Conservation (phyloP, 73 alveolate species). For the Paramecium octaurelia region DNA sequence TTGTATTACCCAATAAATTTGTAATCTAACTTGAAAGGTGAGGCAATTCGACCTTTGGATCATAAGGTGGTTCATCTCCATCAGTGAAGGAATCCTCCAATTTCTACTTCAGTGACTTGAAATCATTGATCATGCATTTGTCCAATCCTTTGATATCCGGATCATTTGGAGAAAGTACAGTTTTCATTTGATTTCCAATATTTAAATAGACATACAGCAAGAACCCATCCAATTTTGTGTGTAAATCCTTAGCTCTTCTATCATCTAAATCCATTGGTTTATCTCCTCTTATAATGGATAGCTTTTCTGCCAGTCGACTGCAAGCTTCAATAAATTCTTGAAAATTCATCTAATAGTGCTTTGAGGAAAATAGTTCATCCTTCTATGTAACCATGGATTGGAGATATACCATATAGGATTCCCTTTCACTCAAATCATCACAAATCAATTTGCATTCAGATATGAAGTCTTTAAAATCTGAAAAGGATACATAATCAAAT, state of each 20-base stretch:
- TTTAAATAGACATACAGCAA: not conserved
- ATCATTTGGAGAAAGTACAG: not conserved
- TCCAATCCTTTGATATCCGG: not conserved
- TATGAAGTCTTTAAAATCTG: not conserved
- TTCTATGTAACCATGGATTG: not conserved
- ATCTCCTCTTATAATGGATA: slow-evolving; percentile 16
- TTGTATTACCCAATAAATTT: not conserved
- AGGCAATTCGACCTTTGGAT: slow-evolving; percentile 27
- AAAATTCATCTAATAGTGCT: slow-evolving; percentile 30
- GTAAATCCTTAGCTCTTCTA: slow-evolving; percentile 20
- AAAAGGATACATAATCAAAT: not conserved
- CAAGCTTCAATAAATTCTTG: slow-evolving; percentile 13
- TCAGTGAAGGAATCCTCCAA: slow-evolving; percentile 32
- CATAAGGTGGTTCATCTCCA: slow-evolving; percentile 31
- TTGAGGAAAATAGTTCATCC: not conserved
- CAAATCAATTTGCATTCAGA: not conserved
- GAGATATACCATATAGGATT: not conserved
- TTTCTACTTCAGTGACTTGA: not conserved
- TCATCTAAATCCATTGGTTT: slow-evolving; percentile 14
- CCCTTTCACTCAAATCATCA: slow-evolving; percentile 9
- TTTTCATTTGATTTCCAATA: slow-evolving; percentile 14
- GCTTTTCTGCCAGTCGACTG: not conserved
- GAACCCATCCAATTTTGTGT: not conserved
- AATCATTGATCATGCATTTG: slow-evolving; percentile 37
- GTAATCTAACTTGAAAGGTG: not conserved